phyloP scores from a whole-genome alignment of 1,284 basidiomycete genomes.

The Schizophyllum commune region DNA sequence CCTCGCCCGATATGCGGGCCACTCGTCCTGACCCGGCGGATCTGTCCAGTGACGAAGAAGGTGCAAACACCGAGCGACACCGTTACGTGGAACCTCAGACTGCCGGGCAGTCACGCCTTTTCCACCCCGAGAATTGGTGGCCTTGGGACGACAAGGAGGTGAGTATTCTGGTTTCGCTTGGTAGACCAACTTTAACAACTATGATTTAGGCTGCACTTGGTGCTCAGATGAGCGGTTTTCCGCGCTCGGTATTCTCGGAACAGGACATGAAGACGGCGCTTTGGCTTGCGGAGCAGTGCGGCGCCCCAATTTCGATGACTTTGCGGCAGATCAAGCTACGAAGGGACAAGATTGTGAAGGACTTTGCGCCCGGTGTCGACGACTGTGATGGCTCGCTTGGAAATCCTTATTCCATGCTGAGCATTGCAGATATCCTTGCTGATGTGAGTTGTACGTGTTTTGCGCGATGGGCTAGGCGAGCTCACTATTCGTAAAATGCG shows the following conservation, averaged over 20 bases:
- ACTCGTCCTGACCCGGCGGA: too few species aligned
- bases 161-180: neutral
- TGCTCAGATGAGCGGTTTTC: conserved; percentile 9
- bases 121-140: neutral
- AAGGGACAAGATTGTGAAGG: conserved; percentile 1
- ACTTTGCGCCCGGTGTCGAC: neutral
- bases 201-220: conserved; percentile 6
- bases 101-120: too few species aligned
- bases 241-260: conserved; percentile 10
- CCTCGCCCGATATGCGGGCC: too few species aligned
- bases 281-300: conserved; percentile 9
- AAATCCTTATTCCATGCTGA: conserved; percentile 1
- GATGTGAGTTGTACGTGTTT: neutral
- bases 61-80: too few species aligned
- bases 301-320: conserved; percentile 2
- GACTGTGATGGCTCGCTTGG: conserved; percentile 1
- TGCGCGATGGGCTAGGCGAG: neutral
- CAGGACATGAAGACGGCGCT: conserved; percentile 5
- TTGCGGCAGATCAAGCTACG: conserved; percentile 9
- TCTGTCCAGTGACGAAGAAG: too few species aligned
- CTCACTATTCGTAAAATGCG: neutral
- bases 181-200: neutral
- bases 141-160: neutral
- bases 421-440: conserved; percentile 2
- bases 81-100: too few species aligned